These are phyloP conservation scores for Ceratocystis diversiconidia DNA, from an alignment of 2,329 filamentous ascomycete genomes.

Conservation along the genomic window DNA sequence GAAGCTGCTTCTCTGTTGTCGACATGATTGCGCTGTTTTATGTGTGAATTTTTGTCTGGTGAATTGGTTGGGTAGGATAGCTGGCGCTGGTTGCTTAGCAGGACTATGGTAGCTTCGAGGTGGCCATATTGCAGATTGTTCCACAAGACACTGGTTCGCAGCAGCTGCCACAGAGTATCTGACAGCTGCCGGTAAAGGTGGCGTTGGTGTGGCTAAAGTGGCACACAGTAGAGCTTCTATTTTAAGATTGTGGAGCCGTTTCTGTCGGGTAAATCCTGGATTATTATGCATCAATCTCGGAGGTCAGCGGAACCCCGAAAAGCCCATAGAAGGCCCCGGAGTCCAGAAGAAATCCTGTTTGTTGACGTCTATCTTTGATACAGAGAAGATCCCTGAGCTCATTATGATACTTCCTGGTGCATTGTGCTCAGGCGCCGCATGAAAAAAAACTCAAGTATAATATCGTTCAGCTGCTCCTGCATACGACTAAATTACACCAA, in stretches of 20 bases:
- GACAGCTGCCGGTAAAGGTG: not conserved
- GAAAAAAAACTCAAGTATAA: not conserved
- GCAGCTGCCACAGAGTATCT: not conserved
- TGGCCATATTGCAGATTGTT: conserved; percentile 6
- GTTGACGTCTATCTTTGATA: not conserved
- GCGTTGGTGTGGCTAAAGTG: not conserved
- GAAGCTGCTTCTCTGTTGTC: conserved; percentile 55
- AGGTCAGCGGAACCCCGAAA: conserved; percentile 1
- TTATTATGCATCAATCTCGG: not conserved
- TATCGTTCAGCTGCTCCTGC: not conserved
- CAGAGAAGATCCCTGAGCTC: not conserved
- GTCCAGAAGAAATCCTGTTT: not conserved
- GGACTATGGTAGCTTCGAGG: conserved; percentile 10
- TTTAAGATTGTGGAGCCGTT: not conserved
- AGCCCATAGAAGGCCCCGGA: not conserved
- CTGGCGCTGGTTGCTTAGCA: not conserved
- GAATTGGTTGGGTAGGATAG: not conserved
- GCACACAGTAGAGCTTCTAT: not conserved
- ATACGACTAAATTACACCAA: not conserved
- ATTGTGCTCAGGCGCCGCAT: not conserved
- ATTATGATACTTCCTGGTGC: not conserved
- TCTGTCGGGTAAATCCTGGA: not conserved
- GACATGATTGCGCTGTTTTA: conserved; percentile 13
- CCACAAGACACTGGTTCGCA: not conserved
- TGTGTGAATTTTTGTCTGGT: not conserved